Percentiles rank a stretch among this genome's conserved stretches.
phyloP scores from a whole-genome alignment of 2,329 filamentous ascomycete genomes.

The Dactylellina drechsleri region DNA sequence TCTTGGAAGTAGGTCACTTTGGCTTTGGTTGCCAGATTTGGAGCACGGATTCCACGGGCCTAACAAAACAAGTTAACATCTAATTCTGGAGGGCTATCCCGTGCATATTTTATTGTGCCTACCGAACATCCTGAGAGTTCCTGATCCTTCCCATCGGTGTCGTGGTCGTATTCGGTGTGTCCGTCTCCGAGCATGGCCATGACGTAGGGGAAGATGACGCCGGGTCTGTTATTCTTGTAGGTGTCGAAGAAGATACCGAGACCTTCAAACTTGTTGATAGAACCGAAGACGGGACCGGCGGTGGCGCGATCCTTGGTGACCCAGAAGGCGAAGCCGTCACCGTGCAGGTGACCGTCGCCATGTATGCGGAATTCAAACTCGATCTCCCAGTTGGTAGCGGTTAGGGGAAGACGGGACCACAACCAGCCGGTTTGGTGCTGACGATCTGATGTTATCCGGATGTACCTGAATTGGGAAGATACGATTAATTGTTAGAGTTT shows the following conservation, averaged over 20 bases:
- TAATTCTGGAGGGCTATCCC: background rate
- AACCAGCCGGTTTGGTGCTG: conserved; percentile 92
- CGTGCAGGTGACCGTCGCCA: conserved; percentile 87
- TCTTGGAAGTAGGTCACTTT: conserved; percentile 96
- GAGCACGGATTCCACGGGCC: conserved; percentile 86
- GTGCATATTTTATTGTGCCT: conserved; percentile 58
- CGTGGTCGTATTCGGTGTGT: conserved; percentile 86
- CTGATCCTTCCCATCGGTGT: conserved; percentile 90
- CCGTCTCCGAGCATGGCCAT: conserved; percentile 99
- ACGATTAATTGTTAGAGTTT: conserved; percentile 8
- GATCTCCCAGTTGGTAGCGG: conserved; percentile 98
- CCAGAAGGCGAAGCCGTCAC: conserved; percentile 98
- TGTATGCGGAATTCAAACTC: conserved; percentile 95
- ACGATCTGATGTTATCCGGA: conserved; percentile 89
- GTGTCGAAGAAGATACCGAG: conserved; percentile 97
- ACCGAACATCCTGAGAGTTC: conserved; percentile 93
- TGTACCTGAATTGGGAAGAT: conserved; percentile 71
- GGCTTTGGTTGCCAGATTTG: conserved; percentile 81
- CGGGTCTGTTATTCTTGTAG: conserved; percentile 99
- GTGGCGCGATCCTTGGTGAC: conserved; percentile 90
- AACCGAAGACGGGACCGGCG: conserved; percentile 85
- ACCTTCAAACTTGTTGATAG: conserved; percentile 87
- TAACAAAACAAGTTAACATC: conserved; percentile 59
- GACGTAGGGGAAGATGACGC: conserved; percentile 94
- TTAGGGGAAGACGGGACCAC: conserved; percentile 91